phyloP scores from a whole-genome alignment of 108 stramenopile species.

The Cyclostephanos invisitatus region DNA sequence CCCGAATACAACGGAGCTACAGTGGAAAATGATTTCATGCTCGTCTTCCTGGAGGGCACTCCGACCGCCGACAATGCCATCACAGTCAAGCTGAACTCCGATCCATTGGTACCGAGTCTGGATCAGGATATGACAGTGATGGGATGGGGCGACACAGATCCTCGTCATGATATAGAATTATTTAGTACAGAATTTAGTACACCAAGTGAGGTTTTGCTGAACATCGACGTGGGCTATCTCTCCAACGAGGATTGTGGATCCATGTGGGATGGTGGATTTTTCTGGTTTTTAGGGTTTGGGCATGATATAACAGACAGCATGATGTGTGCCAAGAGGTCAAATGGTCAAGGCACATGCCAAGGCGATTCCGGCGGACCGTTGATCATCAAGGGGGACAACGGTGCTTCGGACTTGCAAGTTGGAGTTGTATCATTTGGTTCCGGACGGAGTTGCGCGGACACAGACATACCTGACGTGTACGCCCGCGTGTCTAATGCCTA shows the following conservation, averaged over 20 bases:
- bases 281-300: constrained; percentile 14
- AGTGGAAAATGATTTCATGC: constrained; percentile 30
- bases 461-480: constrained; percentile 49
- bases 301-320: constrained; percentile 35
- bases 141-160: constrained; percentile 53
- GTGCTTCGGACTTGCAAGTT: constrained; percentile 31
- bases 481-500: constrained; percentile 30
- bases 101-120: constrained; percentile 30
- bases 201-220: not conserved
- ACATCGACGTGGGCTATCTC: constrained; percentile 18
- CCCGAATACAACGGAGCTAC: not conserved
- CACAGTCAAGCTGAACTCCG: constrained; percentile 33
- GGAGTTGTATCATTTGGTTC: constrained; percentile 44
- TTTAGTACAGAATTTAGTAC: too few species aligned
- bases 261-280: constrained; percentile 8
- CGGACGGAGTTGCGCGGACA: constrained; percentile 17
- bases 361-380: constrained; percentile 47
- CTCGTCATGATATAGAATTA: not conserved
- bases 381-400: constrained; percentile 22
- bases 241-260: constrained; percentile 39
- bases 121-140: constrained; percentile 43
- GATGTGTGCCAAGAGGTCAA: constrained; percentile 25
- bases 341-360: constrained; percentile 30
- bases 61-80: not conserved
- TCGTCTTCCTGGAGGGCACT: constrained; percentile 14